A percentile compares a stretch with the other conserved stretches of the same genome.
These are phyloP conservation scores for Teunomyces stri DNA, from an alignment of 805 yeast species.

Conservation along the genomic window DNA sequence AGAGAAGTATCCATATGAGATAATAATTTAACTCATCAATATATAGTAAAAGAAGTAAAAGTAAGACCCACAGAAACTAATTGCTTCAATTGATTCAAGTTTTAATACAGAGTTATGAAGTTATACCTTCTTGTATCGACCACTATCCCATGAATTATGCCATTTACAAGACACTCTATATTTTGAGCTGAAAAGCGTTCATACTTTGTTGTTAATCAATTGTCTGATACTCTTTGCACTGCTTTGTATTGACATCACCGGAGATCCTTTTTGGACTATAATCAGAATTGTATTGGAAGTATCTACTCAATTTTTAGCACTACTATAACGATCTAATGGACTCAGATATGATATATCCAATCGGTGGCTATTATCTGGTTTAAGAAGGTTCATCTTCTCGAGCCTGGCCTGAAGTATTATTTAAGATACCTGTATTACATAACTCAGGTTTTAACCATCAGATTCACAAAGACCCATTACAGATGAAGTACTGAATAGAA, in stretches of 20 bases:
- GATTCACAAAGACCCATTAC: slow-evolving; percentile 19
- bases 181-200: slow-evolving; percentile 27
- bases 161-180: no score
- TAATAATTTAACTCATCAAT: no score
- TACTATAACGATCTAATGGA: slow-evolving; percentile 38
- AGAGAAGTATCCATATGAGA: no score
- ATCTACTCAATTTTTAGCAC: slow-evolving; percentile 39
- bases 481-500: slow-evolving; percentile 5
- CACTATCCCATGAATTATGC: no score
- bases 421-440: slow-evolving; percentile 49
- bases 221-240: slow-evolving; percentile 59
- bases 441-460: slow-evolving; percentile 31
- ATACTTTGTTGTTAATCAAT: slow-evolving; percentile 48
- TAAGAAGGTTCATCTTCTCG: slow-evolving; percentile 58
- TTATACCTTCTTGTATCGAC: no score
- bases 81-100: slow-evolving; percentile 47
- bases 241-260: slow-evolving; percentile 65
- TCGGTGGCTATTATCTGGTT: slow-evolving; percentile 69
- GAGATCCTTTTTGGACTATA: slow-evolving; percentile 55
- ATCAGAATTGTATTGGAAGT: slow-evolving; percentile 58
- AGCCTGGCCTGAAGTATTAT: slow-evolving; percentile 63
- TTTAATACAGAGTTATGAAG: no score
- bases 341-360: slow-evolving; percentile 57
- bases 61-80: slow-evolving; percentile 1
- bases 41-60: no score